Base-by-base conservation (phyloP, 1,284 basidiomycete species). In the Phylloporus sp. region DNA sequence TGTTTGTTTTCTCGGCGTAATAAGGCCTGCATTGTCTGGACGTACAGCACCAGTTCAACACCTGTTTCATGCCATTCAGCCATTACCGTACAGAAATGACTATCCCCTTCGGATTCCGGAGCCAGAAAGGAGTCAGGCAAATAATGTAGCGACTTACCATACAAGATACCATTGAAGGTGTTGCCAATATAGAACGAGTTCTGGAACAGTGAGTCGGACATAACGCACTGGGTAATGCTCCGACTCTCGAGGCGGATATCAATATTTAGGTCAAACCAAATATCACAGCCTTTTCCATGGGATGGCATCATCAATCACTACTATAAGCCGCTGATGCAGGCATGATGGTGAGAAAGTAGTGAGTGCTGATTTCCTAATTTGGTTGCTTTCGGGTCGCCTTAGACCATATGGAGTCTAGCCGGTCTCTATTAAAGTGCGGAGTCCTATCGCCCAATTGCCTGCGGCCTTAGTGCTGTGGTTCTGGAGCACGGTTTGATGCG, bases 181-280 rank as follows among this genome's bases (percentile, higher is more conserved):
- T 72, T 69, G 11, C 70, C 65, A 29, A 70, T 32, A 43, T 72
- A 72, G 19, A 66, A 61, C 15, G 70, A 63, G 25, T 55, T 55
- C 63, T 72, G 70, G 52, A 70, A 67, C 12, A 68, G 49, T 32
- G 60, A 39, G 37, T 57, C 27, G 23, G 52, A 65, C 58, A 66
- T 66, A 20, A 19, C 52, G 52, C 27, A 32, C 52, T 27, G 27
- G 32, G 52, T 14, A 55, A 27, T 5, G 27, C 17, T 20, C 27
- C 19, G 32, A 15, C 12, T 55, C 8, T 29, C 52, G 49, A 52
- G 49, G 49, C 49, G 7, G 4, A 59, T 45, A 49, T 61, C 60
- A 35, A 49, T 35, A 15, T n/a, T 25, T 35, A 23, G 32, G 32
- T 25, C 25, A 5, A 39, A 59, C 5, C 39, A 59, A 41, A 6